Evolutionary conservation across 202 grass and related monocot species (phyloP), one percentile per base, ranked within the genome.

Genomic region (Setaria italica): DNA sequence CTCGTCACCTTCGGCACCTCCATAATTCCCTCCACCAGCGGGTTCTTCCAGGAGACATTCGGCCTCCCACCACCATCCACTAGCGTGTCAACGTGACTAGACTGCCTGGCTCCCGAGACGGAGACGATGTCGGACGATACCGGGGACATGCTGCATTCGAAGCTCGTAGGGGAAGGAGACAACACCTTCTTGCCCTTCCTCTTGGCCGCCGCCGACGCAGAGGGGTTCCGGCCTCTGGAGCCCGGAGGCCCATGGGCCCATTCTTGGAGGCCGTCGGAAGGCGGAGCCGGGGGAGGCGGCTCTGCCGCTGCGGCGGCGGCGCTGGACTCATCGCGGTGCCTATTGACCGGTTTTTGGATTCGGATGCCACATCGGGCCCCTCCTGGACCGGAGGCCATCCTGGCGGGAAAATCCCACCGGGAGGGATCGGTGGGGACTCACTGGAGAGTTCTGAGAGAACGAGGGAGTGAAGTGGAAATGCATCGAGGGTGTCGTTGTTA

Each of bases 121-220:
- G 0, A 50, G 10, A 7, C 10, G 1, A 42, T 57, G 20, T 15
- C 1, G 25, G 25, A 25, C 25, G 25, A 25, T 25, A 25, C 25
- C 25, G 25, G 25, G 32, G 32, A 35, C 7, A 16, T 72, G 35
- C 65, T 29, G 5, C 51, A 1, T 16, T 0, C 0, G 62, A 49
- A 76, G 29, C 11, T 33, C 49, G 76, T 35, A 6, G 41, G 1
- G 1, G 72, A 62, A 78, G 25, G 4, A 74, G 0, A 35, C 46
- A 5, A 20, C 71, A 55, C 11, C 12, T 5, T n/a, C 82, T 89
- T 74, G 51, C 59, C 81, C 69, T 82, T 89, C 65, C 9, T 70
- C 11, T 76, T 55, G 70, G 57, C 58, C 32, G 55, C 33, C 12
- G 65, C 65, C 7, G 17, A 35, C 65, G 2, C 30, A 49, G 59